Evolutionary conservation across 768 basidiomycete species (phyloP), one percentile per base, ranked within the genome.

Genomic region (Rhizopogon vesiculosus): DNA sequence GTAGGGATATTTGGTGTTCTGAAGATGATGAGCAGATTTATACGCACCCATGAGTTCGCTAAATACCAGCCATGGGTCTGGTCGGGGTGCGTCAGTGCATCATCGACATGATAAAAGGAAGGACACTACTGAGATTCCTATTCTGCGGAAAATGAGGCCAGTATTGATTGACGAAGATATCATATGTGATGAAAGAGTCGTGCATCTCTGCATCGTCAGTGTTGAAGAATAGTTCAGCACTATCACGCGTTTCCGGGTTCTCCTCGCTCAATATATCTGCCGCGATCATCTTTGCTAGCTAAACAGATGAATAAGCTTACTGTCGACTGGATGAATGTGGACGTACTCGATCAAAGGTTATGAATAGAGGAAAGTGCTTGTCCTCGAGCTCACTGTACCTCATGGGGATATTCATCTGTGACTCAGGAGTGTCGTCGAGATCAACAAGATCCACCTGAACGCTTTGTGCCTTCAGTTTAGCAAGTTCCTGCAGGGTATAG

Each of bases 361-460:
- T 62, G 58, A 89, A 90, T 42, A 90, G 66, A 0, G 88, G 88
- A 53, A 89, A 90, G 61, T 90, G 78, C 0, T 73, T 61, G 38
- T 86, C 84, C 40, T 73, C 64, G 15, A 90, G 70, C 9, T 77
- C 74, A 49, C 84, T 85, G 57, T 78, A 90, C 38, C 63, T 73
- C 28, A 59, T 52, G 1, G 87, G 87, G 12, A 70, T 59, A 42
- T 57, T 55, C 7, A 31, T 45, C 22, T 29, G 57, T 6, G 71
- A 51, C 67, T 64, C 2, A 56, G 64, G 45, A 76, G 69, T 33
- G 82, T 81, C 60, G 0, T 64, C 58, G 3, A 6, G 19, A 25
- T 84, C 80, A 0, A 65, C 40, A 22, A 64, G 7, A 54, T 56
- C 78, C 64, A 8, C 61, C 45, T 64, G 51, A 60, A 62, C 33